These are phyloP conservation scores for Quercus agrifolia DNA, from an alignment of 306 rosid species.

Conservation along the genomic window DNA sequence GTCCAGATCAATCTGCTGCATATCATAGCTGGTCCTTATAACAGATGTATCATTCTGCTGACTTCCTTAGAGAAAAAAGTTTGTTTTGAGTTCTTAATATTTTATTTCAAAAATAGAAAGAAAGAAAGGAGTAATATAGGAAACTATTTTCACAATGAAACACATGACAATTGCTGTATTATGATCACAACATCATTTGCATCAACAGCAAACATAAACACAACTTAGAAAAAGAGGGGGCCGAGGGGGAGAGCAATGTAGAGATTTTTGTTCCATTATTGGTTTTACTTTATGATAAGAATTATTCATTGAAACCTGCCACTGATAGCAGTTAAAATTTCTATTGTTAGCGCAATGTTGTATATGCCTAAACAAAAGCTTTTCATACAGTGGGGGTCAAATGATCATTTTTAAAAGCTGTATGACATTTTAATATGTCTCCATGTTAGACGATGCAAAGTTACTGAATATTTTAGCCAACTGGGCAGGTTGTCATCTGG, in stretches of 20 bases:
- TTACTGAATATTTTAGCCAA: neutral
- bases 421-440: neutral
- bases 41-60: neutral
- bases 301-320: neutral
- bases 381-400: neutral
- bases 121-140: neutral
- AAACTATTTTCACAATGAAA: neutral
- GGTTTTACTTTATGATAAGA: neutral
- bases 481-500: slow-evolving; percentile 2
- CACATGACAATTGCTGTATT: neutral
- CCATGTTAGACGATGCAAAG: neutral
- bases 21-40: neutral
- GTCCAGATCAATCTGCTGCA: neutral
- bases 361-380: neutral
- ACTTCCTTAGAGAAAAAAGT: neutral
- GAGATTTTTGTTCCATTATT: neutral
- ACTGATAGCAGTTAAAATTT: too few species aligned
- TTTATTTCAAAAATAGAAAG: neutral
- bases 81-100: too few species aligned
- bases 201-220: neutral
- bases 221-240: neutral
- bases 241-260: neutral
- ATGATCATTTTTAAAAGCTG: neutral
- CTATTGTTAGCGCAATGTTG: neutral
- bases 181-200: neutral